phyloP scores from a whole-genome alignment of 345 rosid species.

The Populus euphratica region DNA sequence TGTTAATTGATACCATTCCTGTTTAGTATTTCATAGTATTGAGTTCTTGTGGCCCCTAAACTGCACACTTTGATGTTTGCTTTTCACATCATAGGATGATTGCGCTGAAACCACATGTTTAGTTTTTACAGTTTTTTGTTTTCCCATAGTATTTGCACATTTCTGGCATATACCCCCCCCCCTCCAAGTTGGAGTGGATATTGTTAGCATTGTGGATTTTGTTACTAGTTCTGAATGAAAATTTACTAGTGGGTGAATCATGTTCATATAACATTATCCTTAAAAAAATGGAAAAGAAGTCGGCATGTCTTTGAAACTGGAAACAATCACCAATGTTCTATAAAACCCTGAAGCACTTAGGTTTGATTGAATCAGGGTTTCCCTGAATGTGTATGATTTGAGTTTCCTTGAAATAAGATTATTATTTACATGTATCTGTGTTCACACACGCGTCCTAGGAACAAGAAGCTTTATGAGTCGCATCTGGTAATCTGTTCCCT shows the following conservation, averaged over 20 bases:
- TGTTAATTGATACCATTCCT: background rate
- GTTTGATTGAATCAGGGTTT: no score
- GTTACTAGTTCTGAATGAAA: background rate
- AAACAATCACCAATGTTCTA: background rate
- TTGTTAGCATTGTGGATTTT: background rate
- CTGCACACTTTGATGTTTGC: background rate
- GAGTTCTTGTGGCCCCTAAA: background rate
- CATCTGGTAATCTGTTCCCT: background rate
- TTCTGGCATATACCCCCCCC: background rate
- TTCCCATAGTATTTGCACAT: background rate
- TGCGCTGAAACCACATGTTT: background rate
- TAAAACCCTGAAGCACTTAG: no score
- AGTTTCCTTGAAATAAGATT: background rate
- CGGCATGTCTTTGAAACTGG: background rate
- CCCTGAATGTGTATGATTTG: background rate
- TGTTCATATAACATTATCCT: background rate
- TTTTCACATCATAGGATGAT: background rate
- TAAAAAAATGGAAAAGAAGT: background rate
- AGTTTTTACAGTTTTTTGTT: background rate
- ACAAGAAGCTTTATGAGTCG: background rate
- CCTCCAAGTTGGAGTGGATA: background rate
- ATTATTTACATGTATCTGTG: background rate
- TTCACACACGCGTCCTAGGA: no score
- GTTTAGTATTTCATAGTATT: background rate
- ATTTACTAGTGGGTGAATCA: background rate